These are phyloP conservation scores for Debaryomyces subglobosus DNA, from an alignment of 1,139 yeast genomes.

Conservation along the genomic window DNA sequence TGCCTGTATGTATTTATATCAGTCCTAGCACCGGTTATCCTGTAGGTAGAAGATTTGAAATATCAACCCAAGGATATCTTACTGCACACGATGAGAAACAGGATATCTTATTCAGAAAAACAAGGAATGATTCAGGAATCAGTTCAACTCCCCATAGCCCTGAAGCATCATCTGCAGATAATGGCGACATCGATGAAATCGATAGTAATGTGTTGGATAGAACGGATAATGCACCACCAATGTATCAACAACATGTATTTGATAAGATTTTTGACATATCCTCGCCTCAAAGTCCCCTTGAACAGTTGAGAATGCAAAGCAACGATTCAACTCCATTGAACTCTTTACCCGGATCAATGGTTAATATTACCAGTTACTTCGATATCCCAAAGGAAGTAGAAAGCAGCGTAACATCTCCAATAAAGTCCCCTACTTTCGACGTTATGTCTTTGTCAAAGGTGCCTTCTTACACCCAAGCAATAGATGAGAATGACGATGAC, in stretches of 20 bases:
- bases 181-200: conserved; percentile 18
- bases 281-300: conserved; percentile 41
- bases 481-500: conserved; percentile 34
- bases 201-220: conserved; percentile 31
- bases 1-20: conserved; percentile 62
- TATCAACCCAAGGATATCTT: conserved; percentile 57
- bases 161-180: conserved; percentile 17
- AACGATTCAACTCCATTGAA: conserved; percentile 18
- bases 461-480: conserved; percentile 42
- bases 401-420: background rate
- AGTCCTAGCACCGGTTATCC: conserved; percentile 56
- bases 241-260: conserved; percentile 40
- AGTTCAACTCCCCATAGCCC: conserved; percentile 14
- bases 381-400: conserved; percentile 24
- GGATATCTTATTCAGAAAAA: conserved; percentile 39
- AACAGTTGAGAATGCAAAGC: conserved; percentile 36
- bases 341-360: conserved; percentile 23
- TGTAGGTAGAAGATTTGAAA: conserved; percentile 52
- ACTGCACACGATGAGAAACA: conserved; percentile 36
- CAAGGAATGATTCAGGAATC: conserved; percentile 11
- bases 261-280: conserved; percentile 42
- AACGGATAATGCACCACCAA: conserved; percentile 43
- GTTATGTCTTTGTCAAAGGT: conserved; percentile 29
- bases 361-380: conserved; percentile 29
- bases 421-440: conserved; percentile 21